Conservation (phyloP, 164 flowering plant species). For the Protea cynaroides region DNA sequence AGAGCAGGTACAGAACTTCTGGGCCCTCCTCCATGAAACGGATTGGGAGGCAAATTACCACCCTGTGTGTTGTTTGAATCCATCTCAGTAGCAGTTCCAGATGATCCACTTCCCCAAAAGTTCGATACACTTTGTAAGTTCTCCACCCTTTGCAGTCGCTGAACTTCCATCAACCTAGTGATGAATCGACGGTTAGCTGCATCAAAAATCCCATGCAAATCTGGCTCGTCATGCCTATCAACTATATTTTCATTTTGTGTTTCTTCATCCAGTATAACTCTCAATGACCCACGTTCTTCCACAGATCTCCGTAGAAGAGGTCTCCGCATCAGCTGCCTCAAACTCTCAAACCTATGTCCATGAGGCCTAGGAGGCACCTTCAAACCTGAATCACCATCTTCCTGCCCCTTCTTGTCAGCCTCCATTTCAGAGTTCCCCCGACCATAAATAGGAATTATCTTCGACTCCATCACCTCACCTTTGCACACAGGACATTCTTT, state of each 20-base stretch:
- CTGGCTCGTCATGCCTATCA: constrained; percentile 12
- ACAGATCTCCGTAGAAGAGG: constrained; percentile 12
- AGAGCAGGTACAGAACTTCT: constrained; percentile 14
- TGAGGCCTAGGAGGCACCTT: constrained; percentile 31
- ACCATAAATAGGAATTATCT: too few species aligned
- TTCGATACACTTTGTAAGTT: constrained; percentile 12
- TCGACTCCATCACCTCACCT: too few species aligned
- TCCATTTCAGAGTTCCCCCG: too few species aligned
- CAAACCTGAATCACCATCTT: too few species aligned
- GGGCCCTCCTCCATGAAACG: constrained; percentile 10
- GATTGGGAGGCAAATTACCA: constrained; percentile 7
- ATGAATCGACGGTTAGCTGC: constrained; percentile 8
- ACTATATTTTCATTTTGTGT: too few species aligned
- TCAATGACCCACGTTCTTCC: too few species aligned
- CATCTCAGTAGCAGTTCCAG: constrained; percentile 10
- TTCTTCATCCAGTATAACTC: too few species aligned
- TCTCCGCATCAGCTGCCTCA: constrained; percentile 18
- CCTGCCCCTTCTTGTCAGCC: too few species aligned
- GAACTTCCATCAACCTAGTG: constrained; percentile 20
- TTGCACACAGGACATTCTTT: too few species aligned
- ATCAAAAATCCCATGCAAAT: constrained; percentile 12
- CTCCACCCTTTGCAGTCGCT: constrained; percentile 14
- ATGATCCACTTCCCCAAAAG: constrained; percentile 9
- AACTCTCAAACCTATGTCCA: constrained; percentile 23
- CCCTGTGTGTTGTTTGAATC: constrained; percentile 1